phyloP scores from a whole-genome alignment of 2,329 filamentous ascomycete genomes.

The Colletotrichum destructivum region DNA sequence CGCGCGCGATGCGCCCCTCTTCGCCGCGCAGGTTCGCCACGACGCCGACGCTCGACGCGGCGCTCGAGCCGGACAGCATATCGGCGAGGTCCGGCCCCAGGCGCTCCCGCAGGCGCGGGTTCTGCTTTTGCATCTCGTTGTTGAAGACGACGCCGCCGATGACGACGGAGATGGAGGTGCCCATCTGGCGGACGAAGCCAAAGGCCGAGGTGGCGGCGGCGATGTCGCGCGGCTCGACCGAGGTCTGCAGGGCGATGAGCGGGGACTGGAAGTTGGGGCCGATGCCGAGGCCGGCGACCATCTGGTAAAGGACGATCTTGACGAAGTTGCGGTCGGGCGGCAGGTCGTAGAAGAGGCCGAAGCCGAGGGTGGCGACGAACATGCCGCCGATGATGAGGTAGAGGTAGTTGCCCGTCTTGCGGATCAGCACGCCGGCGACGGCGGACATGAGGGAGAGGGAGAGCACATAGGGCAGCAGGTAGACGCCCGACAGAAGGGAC shows the following conservation, averaged over 20 bases:
- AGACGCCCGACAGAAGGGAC: constrained; percentile 72
- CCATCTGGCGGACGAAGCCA: constrained; percentile 71
- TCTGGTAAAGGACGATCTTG: constrained; percentile 68
- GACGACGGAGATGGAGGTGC: constrained; percentile 71
- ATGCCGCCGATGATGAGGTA: constrained; percentile 69
- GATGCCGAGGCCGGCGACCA: constrained; percentile 72
- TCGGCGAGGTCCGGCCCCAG: constrained; percentile 67
- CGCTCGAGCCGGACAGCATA: constrained; percentile 70
- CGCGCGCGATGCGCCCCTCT: constrained; percentile 59
- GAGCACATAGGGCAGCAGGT: constrained; percentile 74
- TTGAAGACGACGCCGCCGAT: constrained; percentile 62
- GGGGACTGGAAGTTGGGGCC: constrained; percentile 76
- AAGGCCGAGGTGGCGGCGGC: constrained; percentile 75
- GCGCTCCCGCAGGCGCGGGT: constrained; percentile 59
- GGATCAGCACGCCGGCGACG: constrained; percentile 58
- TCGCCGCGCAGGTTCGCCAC: constrained; percentile 66
- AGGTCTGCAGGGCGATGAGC: constrained; percentile 75
- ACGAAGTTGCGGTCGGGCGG: constrained; percentile 63
- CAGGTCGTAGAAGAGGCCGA: constrained; percentile 70
- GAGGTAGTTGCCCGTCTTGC: constrained; percentile 71
- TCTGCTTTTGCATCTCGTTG: constrained; percentile 57
- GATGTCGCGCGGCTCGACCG: constrained; percentile 72
- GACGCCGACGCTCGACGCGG: constrained; percentile 73
- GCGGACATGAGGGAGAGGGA: constrained; percentile 62
- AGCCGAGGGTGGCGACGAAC: constrained; percentile 70